phyloP scores from a whole-genome alignment of 1,139 yeast species.

The Geotrichum macrosporum region DNA sequence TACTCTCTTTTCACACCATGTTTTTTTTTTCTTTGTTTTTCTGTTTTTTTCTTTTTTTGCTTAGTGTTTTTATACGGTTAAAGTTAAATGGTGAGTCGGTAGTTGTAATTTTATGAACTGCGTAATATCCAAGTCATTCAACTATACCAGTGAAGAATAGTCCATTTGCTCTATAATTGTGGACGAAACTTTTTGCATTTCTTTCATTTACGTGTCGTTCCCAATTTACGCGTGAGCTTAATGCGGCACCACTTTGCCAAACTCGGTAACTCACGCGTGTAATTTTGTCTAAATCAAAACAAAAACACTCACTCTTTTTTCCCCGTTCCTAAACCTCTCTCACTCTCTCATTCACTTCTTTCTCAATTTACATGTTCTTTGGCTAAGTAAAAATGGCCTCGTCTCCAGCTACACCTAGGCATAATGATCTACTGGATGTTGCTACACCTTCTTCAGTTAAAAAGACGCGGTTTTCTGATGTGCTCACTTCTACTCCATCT shows the following conservation, averaged over 20 bases:
- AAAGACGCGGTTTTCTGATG: constrained; percentile 15
- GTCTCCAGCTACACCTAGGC: not conserved
- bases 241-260: not conserved
- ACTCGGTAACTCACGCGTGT: not conserved
- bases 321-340: constrained; percentile 6
- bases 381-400: not conserved
- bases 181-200: too few species aligned
- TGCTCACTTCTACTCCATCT: constrained; percentile 4
- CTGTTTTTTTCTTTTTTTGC: too few species aligned
- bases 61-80: too few species aligned
- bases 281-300: not conserved
- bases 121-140: too few species aligned
- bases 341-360: not conserved
- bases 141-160: too few species aligned
- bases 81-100: too few species aligned
- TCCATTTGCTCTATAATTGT: too few species aligned
- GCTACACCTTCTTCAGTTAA: constrained; percentile 5
- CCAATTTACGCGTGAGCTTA: not conserved
- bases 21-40: too few species aligned
- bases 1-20: too few species aligned
- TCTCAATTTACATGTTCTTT: not conserved
- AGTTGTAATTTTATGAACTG: too few species aligned
- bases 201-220: too few species aligned
- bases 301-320: not conserved
- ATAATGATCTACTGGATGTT: constrained; percentile 1